Conservation (phyloP, 2,329 filamentous ascomycete species). For the Fusarium gaditjirri region DNA sequence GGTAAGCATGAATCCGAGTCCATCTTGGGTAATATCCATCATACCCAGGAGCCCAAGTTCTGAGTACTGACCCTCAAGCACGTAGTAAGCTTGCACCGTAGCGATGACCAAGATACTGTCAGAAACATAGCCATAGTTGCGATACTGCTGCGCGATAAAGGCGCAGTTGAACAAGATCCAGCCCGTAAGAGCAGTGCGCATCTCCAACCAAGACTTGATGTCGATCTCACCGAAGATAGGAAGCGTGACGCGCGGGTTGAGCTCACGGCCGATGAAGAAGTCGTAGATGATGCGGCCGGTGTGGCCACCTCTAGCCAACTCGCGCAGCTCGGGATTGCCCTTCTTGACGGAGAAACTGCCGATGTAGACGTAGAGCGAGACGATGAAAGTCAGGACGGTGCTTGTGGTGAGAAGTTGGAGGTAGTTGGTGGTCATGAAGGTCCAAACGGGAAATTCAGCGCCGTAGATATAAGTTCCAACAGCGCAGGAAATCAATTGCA, state of each 20-base stretch:
- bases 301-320: conserved; percentile 81
- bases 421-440: conserved; percentile 89
- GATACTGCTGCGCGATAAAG: conserved; percentile 87
- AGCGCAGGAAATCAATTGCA: conserved; percentile 73
- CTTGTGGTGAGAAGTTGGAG: conserved; percentile 84
- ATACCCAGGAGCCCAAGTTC: conserved; percentile 87
- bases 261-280: conserved; percentile 94
- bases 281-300: conserved; percentile 88
- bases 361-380: conserved; percentile 81
- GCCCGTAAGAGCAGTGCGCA: conserved; percentile 86
- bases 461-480: conserved; percentile 80
- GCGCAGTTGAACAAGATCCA: conserved; percentile 86
- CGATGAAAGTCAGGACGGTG: conserved; percentile 74
- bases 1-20: conserved; percentile 90
- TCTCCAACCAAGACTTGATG: conserved; percentile 87
- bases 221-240: conserved; percentile 85
- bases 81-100: conserved; percentile 80
- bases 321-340: conserved; percentile 74
- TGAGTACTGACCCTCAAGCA: conserved; percentile 84
- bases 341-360: conserved; percentile 80
- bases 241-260: conserved; percentile 84
- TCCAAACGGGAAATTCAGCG: conserved; percentile 85
- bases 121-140: conserved; percentile 79
- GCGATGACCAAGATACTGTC: conserved; percentile 85
- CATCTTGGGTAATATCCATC: conserved; percentile 90